phyloP scores from a whole-genome alignment of 441 rosid species.

The Aleurites moluccanus region DNA sequence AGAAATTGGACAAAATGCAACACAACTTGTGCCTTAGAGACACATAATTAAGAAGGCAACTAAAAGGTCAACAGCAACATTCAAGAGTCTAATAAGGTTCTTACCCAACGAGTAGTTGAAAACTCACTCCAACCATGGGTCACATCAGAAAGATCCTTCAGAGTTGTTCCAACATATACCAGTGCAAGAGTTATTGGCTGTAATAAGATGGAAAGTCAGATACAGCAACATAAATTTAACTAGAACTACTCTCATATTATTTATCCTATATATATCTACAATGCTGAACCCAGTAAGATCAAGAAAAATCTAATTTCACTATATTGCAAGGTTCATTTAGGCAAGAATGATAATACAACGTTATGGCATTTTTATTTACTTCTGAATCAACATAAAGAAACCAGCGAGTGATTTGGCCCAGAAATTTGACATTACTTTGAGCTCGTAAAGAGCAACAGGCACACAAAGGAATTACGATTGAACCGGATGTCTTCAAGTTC shows the following conservation, averaged over 20 bases:
- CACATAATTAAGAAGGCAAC: neutral
- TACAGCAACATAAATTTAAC: neutral
- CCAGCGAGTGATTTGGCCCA: neutral
- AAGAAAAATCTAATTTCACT: neutral
- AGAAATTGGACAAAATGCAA: neutral
- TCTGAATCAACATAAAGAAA: slow-evolving; percentile 9
- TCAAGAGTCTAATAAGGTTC: neutral
- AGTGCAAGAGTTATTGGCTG: slow-evolving; percentile 97
- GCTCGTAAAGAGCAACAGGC: neutral
- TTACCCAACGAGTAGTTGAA: slow-evolving; percentile 84
- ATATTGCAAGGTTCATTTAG: neutral
- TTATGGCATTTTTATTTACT: neutral
- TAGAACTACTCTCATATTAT: neutral
- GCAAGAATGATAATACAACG: neutral
- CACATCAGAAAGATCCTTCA: slow-evolving; percentile 94
- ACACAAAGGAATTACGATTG: neutral
- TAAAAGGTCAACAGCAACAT: neutral
- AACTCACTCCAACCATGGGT: slow-evolving; percentile 89
- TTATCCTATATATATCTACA: neutral
- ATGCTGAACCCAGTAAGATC: neutral
- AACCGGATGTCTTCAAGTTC: neutral
- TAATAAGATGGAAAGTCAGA: slow-evolving; percentile 23
- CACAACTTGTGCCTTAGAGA: neutral
- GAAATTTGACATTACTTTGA: neutral
- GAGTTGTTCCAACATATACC: slow-evolving; percentile 88